Evolutionary conservation across 2,329 filamentous ascomycete genomes (phyloP), one percentile per base, ranked within the genome.

Genomic region (Bipolaris bicolor): DNA sequence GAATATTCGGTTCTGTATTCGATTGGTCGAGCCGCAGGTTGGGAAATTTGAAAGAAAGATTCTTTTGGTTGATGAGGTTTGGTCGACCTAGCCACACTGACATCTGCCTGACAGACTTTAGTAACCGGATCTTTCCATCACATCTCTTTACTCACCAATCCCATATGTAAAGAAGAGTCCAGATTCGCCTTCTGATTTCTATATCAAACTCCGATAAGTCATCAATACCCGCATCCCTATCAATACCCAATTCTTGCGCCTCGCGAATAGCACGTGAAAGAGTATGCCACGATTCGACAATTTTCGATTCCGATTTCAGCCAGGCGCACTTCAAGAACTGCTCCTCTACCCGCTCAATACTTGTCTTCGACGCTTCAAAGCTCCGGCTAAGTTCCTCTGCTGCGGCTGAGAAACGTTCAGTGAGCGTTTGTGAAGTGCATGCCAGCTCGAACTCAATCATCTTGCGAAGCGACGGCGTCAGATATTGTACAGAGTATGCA

Each of bases 271-370:
- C 76, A 49, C 69, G 69, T 16, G 76, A 72, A 7, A 83, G 61
- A 2, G 77, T 67, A 70, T 83, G 81, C 81, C 81, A 83, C 0
- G 81, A 76, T 29, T 82, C 79, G 1, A 80, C 76, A 62, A 82
- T 82, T 18, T 75, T 73, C 13, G 77, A 78, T 53, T 81, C 80
- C 3, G 77, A 77, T 57, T 82, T 83, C 41, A 77, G 78, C 80
- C 80, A 83, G 20, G 74, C 72, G 2, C 78, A 76, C 20, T 76
- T 79, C 3, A 83, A 60, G 52, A 83, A 82, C n/a, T 81, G 70
- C 61, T 83, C 81, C 62, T 83, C 81, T 1, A 83, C 78, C 15
- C 82, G 78, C 34, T 74, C 67, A 6, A 83, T 64, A 3, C 80
- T 77, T 1, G 79, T 79, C 49, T 76, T 76, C 0, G 80, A 80